phyloP scores from a whole-genome alignment of 768 basidiomycete genomes.

The Dacryopinax primogenitus region DNA sequence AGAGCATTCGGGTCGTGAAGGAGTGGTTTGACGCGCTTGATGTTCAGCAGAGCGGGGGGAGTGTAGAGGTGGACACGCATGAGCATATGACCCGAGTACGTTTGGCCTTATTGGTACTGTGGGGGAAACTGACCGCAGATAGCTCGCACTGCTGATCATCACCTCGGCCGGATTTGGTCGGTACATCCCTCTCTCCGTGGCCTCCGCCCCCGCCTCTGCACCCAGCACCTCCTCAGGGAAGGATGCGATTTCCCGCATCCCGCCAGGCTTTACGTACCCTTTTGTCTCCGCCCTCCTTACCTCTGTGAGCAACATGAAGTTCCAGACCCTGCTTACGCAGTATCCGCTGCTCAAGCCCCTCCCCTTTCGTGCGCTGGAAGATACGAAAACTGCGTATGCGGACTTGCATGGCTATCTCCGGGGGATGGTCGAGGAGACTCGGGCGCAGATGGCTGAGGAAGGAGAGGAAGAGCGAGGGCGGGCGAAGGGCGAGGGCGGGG shows the following conservation, averaged over 20 bases:
- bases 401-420: slow-evolving; percentile 33
- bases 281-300: neutral
- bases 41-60: neutral
- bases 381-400: slow-evolving; percentile 26
- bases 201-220: neutral
- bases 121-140: neutral
- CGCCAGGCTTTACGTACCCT: slow-evolving; percentile 24
- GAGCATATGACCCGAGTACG: neutral
- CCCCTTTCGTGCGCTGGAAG: slow-evolving; percentile 17
- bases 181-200: slow-evolving; percentile 20
- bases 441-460: slow-evolving; percentile 18
- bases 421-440: slow-evolving; percentile 31
- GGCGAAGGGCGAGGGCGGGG: slow-evolving; percentile 17
- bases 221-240: neutral
- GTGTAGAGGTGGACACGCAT: neutral
- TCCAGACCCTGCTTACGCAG: slow-evolving; percentile 18
- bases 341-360: slow-evolving; percentile 23
- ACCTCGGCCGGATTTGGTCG: slow-evolving; percentile 35
- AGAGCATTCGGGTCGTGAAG: slow-evolving; percentile 13
- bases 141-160: slow-evolving; percentile 21
- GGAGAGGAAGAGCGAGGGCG: slow-evolving; percentile 13
- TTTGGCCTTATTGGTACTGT: too few relatives aligned
- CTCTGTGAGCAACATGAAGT: slow-evolving; percentile 18
- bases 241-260: slow-evolving; percentile 26
- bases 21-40: slow-evolving; percentile 13